Evolutionary conservation across 371 early-diverging fungal genomes (phyloP).

Genomic region (Syncephalastrum monosporum): DNA sequence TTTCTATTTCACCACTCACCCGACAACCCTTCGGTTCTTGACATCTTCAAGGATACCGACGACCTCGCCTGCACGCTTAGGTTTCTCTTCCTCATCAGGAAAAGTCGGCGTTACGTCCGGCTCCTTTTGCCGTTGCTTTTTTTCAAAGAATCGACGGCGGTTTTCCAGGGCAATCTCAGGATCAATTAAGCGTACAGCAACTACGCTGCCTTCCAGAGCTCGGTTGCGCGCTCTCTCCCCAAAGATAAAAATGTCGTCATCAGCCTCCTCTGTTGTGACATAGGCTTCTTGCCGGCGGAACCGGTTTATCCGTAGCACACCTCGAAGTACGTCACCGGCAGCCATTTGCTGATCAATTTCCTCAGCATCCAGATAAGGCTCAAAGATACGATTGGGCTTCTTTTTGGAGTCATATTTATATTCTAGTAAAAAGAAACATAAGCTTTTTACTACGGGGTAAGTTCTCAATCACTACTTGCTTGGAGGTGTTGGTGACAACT

Average conservation of each 20-base stretch:
- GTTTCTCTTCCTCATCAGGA: slow-evolving; percentile 27
- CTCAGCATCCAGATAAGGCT: slow-evolving; percentile 20
- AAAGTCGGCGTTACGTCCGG: too few relatives aligned
- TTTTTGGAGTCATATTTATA: too few relatives aligned
- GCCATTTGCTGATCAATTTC: slow-evolving; percentile 10
- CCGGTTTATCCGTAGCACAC: slow-evolving; percentile 65
- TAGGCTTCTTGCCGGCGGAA: slow-evolving; percentile 63
- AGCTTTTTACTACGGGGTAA: too few relatives aligned
- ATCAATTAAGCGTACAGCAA: slow-evolving; percentile 48
- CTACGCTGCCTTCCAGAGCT: slow-evolving; percentile 73
- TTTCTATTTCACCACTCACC: too few relatives aligned
- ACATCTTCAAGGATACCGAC: slow-evolving; percentile 52
- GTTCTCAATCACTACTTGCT: too few relatives aligned
- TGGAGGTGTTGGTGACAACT: too few relatives aligned
- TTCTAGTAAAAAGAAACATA: too few relatives aligned
- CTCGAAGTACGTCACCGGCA: slow-evolving; percentile 25
- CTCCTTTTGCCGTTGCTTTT: slow-evolving; percentile 10
- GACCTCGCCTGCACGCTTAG: slow-evolving; percentile 50
- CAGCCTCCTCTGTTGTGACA: slow-evolving; percentile 44
- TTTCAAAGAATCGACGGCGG: background rate
- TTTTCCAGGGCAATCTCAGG: background rate
- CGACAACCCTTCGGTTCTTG: background rate
- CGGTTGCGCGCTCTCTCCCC: slow-evolving; percentile 66
- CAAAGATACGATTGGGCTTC: slow-evolving; percentile 6
- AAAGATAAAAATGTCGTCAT: slow-evolving; percentile 54